Evolutionary conservation across 2,329 filamentous ascomycete genomes (phyloP), one percentile per base, ranked within the genome.

Genomic region (Penicillium sp.): DNA sequence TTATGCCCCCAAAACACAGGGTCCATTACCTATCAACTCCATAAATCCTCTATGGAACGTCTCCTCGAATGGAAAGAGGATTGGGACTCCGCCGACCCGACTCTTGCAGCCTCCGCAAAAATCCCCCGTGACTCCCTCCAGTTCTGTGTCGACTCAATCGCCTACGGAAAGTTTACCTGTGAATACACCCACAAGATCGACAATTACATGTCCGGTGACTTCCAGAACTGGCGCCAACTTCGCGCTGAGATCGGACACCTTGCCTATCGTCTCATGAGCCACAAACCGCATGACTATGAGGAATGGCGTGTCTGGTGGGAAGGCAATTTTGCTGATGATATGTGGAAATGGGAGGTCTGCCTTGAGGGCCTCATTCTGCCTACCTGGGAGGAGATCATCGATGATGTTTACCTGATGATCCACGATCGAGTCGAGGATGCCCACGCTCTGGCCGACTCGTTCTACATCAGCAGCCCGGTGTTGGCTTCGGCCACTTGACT

Each of bases 341-440:
- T 69, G 67, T 26, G 30, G 8, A 58, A 61, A 33, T 73, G 69
- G 71, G 68, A 71, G 51, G 33, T 30, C 2, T 61, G 50, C 10
- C 12, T 69, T 9, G 17, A 61, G 4, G 37, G 53, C 1, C n/a
- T 72, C 16, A 17, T 40, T 0, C 16, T 73, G 16, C 71, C 71
- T 1, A 52, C 51, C 8, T 73, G 63, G 61, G 61, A 67, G 19
- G 57, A 65, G 9, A 56, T 68, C 1, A 38, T 73, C 6, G 57
- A 59, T 8, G 64, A 72, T 12, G 16, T 74, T 12, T 58, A 59
- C 17, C 26, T 47, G 2, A 48, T 64, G 36, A 60, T 73, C 38
- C n/a, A 60, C 9, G 62, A 70, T 22, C 54, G 63, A 1, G 66
- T 71, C 10, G 70, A 73, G 45, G 56, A 57, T n/a, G 50, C 65